phyloP scores from a whole-genome alignment of 768 basidiomycete genomes.

The Cystofilobasidium capitatum region DNA sequence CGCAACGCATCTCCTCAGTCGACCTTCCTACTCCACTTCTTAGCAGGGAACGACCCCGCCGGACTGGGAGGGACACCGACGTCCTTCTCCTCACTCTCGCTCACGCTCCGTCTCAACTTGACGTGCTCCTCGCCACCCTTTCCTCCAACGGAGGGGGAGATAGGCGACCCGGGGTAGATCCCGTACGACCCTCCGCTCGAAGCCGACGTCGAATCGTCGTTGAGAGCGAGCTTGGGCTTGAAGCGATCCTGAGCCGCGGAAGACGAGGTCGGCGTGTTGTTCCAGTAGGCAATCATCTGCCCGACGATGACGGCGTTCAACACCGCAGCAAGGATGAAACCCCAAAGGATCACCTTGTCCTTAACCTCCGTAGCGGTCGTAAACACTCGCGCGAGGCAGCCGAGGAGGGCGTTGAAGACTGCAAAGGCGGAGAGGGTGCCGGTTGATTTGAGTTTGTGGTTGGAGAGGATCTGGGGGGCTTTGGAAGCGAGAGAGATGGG shows the following conservation, averaged over 20 bases:
- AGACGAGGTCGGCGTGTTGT: slow-evolving; percentile 23
- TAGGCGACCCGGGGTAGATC: neutral
- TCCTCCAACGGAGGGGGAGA: neutral
- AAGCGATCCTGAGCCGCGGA: neutral
- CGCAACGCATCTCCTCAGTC: too few relatives aligned
- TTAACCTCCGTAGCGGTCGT: slow-evolving; percentile 84
- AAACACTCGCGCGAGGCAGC: slow-evolving; percentile 84
- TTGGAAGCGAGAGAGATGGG: slow-evolving; percentile 88
- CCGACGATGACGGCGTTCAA: slow-evolving; percentile 74
- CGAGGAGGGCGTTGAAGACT: slow-evolving; percentile 73
- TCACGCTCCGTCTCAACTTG: neutral
- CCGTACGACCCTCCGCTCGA: neutral
- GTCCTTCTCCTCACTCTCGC: slow-evolving; percentile 7
- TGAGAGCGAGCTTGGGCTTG: neutral
- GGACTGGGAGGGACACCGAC: slow-evolving; percentile 12
- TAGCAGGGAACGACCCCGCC: neutral
- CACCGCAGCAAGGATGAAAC: slow-evolving; percentile 70
- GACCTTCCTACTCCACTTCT: slow-evolving; percentile 19
- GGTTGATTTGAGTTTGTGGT: slow-evolving; percentile 62
- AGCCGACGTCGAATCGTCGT: neutral
- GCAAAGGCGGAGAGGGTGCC: slow-evolving; percentile 92
- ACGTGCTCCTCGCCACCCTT: neutral
- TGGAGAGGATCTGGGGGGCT: slow-evolving; percentile 83
- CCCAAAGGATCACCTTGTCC: slow-evolving; percentile 67
- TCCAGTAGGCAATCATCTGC: slow-evolving; percentile 65